phyloP scores from a whole-genome alignment of 192 early-diverging fungal genomes.

The Coemansia umbellata region DNA sequence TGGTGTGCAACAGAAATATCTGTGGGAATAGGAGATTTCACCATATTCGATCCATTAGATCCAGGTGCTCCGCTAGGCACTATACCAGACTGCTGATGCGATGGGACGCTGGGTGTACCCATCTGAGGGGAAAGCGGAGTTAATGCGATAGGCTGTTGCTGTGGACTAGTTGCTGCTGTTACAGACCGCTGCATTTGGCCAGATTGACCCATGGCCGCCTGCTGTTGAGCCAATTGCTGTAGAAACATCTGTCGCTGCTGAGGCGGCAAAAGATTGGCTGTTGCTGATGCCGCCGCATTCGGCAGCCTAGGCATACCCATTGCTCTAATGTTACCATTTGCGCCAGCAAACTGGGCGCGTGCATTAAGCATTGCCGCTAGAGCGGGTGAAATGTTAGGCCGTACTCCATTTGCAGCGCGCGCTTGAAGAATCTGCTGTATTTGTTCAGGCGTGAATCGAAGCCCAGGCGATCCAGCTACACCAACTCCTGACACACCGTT shows the following conservation, averaged over 20 bases:
- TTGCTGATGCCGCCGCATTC: conserved; percentile 8
- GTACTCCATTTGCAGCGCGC: conserved; percentile 33
- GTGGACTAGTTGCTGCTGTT: conserved; percentile 4
- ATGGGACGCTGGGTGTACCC: conserved; percentile 3
- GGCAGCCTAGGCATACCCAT: conserved; percentile 1
- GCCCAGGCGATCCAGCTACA: conserved; percentile 11
- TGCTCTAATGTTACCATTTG: conserved; percentile 6
- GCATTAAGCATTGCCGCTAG: conserved; percentile 40
- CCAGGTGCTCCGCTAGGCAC: conserved; percentile 1
- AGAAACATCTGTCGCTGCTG: conserved; percentile 42
- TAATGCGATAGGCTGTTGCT: conserved; percentile 2
- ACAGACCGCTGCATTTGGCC: conserved; percentile 12
- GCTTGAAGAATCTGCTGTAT: conserved; percentile 42
- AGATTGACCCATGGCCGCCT: conserved; percentile 9
- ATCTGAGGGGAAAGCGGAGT: conserved; percentile 20
- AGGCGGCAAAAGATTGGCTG: conserved; percentile 28
- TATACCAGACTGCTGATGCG: conserved; percentile 19
- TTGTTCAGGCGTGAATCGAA: conserved; percentile 41
- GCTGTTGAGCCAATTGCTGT: conserved; percentile 39
- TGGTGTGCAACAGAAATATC: conserved; percentile 5
- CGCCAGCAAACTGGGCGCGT: conserved; percentile 27
- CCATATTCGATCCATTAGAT: background rate
- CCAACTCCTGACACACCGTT: conserved; percentile 5
- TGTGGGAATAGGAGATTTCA: conserved; percentile 6
- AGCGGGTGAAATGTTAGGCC: conserved; percentile 32